Evolutionary conservation across 176 grass and related monocot species (phyloP).

Genomic region (Carex scoparia): DNA sequence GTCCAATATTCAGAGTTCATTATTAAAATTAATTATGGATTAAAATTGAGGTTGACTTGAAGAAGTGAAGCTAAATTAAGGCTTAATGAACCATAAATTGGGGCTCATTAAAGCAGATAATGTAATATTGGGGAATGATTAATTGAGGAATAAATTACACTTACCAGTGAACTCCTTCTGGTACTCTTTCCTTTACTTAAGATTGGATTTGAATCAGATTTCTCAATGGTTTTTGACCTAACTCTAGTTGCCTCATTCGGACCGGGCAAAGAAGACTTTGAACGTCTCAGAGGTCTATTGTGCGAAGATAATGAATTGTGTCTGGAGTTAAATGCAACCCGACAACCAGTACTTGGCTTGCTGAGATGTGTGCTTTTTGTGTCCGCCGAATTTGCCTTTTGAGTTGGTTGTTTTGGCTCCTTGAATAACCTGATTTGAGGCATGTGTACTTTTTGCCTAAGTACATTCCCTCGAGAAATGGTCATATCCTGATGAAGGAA

Average conservation of each 20-base stretch:
- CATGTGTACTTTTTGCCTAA: background rate
- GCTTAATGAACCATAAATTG: background rate
- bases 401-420: background rate
- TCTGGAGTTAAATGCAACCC: constrained; percentile 3
- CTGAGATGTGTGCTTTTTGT: background rate
- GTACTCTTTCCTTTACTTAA: constrained; percentile 12
- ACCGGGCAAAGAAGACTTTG: constrained; percentile 7
- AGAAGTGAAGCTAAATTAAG: background rate
- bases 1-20: background rate
- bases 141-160: background rate
- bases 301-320: background rate
- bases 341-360: constrained; percentile 1
- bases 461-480: background rate
- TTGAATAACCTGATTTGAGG: constrained; percentile 5
- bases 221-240: background rate
- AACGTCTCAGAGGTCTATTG: constrained; percentile 11
- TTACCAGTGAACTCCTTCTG: constrained; percentile 24
- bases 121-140: background rate
- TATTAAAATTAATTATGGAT: background rate
- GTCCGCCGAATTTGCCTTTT: background rate
- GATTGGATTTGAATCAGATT: constrained; percentile 2
- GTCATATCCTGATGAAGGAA: background rate
- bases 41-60: background rate
- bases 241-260: background rate
- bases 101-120: background rate